A percentile compares a stretch with the other conserved stretches of the same genome.
These are phyloP conservation scores for Xylariaceae sp. DNA, from an alignment of 2,329 filamentous ascomycete genomes.

Conservation along the genomic window DNA sequence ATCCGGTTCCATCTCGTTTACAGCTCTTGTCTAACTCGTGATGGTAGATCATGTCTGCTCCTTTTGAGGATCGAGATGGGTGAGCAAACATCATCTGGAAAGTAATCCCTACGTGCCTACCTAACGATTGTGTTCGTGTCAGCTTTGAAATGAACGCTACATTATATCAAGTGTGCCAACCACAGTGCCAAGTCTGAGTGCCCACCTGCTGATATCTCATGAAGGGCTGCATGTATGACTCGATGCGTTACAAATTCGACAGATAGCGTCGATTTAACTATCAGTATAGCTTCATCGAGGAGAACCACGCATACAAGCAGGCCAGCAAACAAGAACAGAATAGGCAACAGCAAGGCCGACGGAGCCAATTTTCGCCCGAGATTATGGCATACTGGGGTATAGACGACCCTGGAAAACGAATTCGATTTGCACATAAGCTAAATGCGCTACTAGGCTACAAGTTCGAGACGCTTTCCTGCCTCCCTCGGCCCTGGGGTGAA, in stretches of 20 bases:
- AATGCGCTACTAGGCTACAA: slow-evolving; percentile 71
- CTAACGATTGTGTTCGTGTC: slow-evolving; percentile 1
- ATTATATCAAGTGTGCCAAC: slow-evolving; percentile 69
- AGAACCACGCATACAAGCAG: slow-evolving; percentile 73
- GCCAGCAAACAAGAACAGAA: slow-evolving; percentile 57
- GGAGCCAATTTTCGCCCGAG: slow-evolving; percentile 57
- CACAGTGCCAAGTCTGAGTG: slow-evolving; percentile 1
- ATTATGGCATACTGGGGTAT: slow-evolving; percentile 91
- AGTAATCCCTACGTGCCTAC: neutral
- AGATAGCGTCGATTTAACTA: slow-evolving; percentile 7
- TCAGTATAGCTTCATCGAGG: slow-evolving; percentile 75
- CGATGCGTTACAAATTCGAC: neutral
- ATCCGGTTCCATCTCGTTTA: neutral
- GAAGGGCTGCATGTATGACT: slow-evolving; percentile 52
- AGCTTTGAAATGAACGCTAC: slow-evolving; percentile 98
- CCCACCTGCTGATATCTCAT: slow-evolving; percentile 14
- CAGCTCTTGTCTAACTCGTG: slow-evolving; percentile 7
- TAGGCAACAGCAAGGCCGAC: slow-evolving; percentile 45
- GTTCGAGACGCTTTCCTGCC: slow-evolving; percentile 80
- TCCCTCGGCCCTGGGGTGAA: slow-evolving; percentile 71
- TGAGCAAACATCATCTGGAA: slow-evolving; percentile 35
- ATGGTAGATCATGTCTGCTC: slow-evolving; percentile 73
- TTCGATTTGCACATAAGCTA: neutral
- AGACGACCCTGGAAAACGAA: neutral
- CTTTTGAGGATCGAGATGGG: slow-evolving; percentile 79